Conservation (phyloP, 148 eudicot species). For the Fagopyrum homotropicum region DNA sequence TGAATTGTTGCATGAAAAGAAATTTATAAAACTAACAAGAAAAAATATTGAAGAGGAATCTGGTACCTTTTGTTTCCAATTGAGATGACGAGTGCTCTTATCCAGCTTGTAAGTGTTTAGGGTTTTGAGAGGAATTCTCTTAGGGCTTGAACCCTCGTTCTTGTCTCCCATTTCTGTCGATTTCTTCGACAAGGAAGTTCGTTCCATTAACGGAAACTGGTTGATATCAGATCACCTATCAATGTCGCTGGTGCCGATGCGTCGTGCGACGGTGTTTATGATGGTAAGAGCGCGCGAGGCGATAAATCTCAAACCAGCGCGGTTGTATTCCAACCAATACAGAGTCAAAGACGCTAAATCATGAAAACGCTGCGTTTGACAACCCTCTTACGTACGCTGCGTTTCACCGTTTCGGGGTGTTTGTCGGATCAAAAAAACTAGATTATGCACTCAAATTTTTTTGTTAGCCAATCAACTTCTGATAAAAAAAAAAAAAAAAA, state of each 20-base stretch:
- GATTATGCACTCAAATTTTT: too few species aligned
- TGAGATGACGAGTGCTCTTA: conserved; percentile 24
- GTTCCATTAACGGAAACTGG: not conserved
- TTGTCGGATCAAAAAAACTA: too few species aligned
- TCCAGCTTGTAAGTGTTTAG: conserved; percentile 27
- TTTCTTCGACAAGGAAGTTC: not conserved
- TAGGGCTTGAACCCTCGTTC: conserved; percentile 15
- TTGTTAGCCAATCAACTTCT: too few species aligned
- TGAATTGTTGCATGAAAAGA: not conserved
- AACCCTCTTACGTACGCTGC: too few species aligned
- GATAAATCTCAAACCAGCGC: not conserved
- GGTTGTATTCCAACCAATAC: not conserved
- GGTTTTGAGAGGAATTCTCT: conserved; percentile 42
- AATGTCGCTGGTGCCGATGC: conserved; percentile 1
- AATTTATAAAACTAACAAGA: not conserved
- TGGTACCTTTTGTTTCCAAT: conserved; percentile 62
- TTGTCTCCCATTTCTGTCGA: conserved; percentile 21
- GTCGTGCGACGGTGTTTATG: not conserved
- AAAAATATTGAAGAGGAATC: not conserved
- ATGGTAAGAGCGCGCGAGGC: not conserved
- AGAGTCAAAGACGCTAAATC: too few species aligned
- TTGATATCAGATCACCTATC: not conserved
- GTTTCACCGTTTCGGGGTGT: too few species aligned
- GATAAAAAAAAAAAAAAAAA: too few species aligned
- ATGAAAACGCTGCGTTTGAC: too few species aligned